Percentiles rank a stretch among this genome's conserved stretches.
Conservation (phyloP, 208 protist species). For the Leptomonas pyrrhocoris region DNA sequence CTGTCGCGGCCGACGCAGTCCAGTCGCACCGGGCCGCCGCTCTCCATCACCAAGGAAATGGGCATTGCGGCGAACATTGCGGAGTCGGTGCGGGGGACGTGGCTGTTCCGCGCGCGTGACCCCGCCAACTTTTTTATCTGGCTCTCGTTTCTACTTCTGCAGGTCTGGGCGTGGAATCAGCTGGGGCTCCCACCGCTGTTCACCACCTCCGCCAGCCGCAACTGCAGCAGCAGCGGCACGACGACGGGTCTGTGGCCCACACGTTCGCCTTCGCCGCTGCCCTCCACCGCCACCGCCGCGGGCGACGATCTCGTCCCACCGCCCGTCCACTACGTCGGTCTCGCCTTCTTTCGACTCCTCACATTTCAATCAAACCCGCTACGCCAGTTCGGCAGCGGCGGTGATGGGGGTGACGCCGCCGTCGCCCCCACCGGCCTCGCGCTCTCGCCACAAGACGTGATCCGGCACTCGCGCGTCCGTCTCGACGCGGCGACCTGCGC, state of each 20-base stretch:
- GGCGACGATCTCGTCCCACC: background rate
- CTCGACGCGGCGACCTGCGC: constrained; percentile 9
- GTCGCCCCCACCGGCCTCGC: background rate
- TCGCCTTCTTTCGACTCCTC: constrained; percentile 25
- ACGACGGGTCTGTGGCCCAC: constrained; percentile 3
- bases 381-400: background rate
- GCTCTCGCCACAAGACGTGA: background rate
- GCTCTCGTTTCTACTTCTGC: constrained; percentile 43
- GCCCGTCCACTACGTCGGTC: constrained; percentile 22
- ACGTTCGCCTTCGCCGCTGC: too few relatives aligned
- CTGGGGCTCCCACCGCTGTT: constrained; percentile 56
- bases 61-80: constrained; percentile 52
- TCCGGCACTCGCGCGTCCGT: background rate
- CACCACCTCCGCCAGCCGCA: background rate
- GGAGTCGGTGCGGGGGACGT: constrained; percentile 61
- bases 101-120: constrained; percentile 65
- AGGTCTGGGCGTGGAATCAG: constrained; percentile 54
- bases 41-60: constrained; percentile 15
- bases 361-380: constrained; percentile 24
- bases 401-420: too few relatives aligned
- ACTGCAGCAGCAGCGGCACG: background rate
- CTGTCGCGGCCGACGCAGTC: constrained; percentile 54
- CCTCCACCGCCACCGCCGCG: background rate
- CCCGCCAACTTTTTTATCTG: constrained; percentile 53
- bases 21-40: constrained; percentile 27